Conservation (phyloP, 2,329 filamentous ascomycete genomes). For the Colletotrichum tropicale region DNA sequence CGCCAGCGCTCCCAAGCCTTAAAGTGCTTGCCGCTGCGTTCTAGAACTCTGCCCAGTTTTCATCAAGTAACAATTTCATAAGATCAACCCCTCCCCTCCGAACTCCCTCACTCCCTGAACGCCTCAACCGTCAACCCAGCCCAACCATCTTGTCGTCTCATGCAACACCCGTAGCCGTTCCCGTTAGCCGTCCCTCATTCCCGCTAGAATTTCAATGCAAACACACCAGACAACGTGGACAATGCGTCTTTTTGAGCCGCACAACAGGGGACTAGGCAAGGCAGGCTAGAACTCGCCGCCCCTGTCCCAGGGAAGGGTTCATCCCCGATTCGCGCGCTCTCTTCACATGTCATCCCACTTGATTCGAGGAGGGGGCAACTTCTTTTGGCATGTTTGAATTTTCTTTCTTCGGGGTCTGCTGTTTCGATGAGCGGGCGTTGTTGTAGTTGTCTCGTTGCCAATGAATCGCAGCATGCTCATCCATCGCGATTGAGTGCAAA, state of each 20-base stretch:
- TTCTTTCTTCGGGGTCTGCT: neutral
- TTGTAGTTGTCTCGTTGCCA: neutral
- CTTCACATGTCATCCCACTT: neutral
- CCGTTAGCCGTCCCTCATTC: neutral
- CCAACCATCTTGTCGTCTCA: neutral
- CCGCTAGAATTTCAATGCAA: neutral
- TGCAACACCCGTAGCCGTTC: neutral
- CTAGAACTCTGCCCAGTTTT: neutral
- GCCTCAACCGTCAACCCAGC: neutral
- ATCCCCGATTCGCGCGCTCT: neutral
- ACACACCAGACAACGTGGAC: neutral
- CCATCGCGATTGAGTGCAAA: neutral
- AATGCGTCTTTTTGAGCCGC: neutral
- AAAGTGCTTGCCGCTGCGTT: neutral
- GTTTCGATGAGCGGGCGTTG: neutral
- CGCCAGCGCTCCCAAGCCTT: neutral
- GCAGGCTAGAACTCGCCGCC: neutral
- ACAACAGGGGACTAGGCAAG: neutral
- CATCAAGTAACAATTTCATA: constrained; percentile 11
- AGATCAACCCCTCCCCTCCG: neutral
- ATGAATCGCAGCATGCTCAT: neutral
- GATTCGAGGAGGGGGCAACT: neutral
- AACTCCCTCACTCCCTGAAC: neutral
- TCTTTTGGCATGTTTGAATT: neutral
- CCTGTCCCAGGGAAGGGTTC: neutral